A percentile compares a stretch with the other conserved stretches of the same genome.
These are phyloP conservation scores for Hamigera avellanea DNA, from an alignment of 495 filamentous ascomycete genomes.

Conservation along the genomic window DNA sequence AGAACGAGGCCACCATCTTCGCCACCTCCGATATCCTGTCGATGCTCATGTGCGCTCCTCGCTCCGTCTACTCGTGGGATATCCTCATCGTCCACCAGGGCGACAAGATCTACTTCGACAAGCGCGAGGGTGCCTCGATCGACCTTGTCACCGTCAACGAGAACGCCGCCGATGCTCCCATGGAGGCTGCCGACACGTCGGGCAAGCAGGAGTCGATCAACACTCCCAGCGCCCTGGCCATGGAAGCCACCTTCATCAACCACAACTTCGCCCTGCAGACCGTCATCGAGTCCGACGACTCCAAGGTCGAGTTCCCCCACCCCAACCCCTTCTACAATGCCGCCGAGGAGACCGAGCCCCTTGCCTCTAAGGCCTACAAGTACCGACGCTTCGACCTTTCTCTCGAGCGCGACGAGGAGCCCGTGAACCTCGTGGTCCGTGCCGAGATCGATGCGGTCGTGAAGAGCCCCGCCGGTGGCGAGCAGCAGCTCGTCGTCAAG, in stretches of 20 bases:
- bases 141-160: constrained; percentile 98
- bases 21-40: constrained; percentile 93
- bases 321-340: constrained; percentile 98
- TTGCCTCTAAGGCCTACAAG: constrained; percentile 94
- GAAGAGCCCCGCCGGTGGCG: constrained; percentile 81
- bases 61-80: constrained; percentile 96
- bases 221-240: constrained; percentile 75
- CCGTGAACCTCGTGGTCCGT: constrained; percentile 81
- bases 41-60: constrained; percentile 97
- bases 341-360: constrained; percentile 79
- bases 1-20: constrained; percentile 94
- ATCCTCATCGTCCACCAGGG: constrained; percentile 81
- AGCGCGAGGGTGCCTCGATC: constrained; percentile 84
- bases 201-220: constrained; percentile 87
- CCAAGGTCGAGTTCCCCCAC: constrained; percentile 70
- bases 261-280: constrained; percentile 97
- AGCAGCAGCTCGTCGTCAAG: constrained; percentile 83
- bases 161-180: constrained; percentile 91
- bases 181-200: constrained; percentile 72
- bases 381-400: constrained; percentile 95
- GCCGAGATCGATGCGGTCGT: constrained; percentile 94
- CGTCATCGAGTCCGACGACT: constrained; percentile 63
- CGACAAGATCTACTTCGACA: constrained; percentile 97
- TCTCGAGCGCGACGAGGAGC: constrained; percentile 80
- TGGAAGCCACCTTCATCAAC: constrained; percentile 99